Conservation (phyloP, 768 basidiomycete species). For the Mycena maculata region DNA sequence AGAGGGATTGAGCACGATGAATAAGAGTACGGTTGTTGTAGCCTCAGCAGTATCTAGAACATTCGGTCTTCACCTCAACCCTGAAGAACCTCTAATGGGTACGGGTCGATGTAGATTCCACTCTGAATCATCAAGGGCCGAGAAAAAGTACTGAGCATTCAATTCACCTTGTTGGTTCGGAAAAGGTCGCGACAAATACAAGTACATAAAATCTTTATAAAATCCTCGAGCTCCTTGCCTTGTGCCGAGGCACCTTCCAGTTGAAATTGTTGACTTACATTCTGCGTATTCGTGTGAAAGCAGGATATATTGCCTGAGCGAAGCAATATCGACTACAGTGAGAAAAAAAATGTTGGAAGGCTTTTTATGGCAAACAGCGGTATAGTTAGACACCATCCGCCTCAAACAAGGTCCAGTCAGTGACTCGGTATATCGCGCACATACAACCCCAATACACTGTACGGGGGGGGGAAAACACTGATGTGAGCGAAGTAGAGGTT, state of each 20-base stretch:
- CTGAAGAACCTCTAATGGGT: constrained; percentile 48
- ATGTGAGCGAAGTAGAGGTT: constrained; percentile 18
- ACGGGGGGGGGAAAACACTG: constrained; percentile 29
- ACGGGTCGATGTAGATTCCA: constrained; percentile 87
- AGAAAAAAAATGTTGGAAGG: constrained; percentile 42
- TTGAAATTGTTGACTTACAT: no score
- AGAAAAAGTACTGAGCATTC: constrained; percentile 5
- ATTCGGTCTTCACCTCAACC: constrained; percentile 82
- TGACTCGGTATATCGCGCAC: constrained; percentile 26
- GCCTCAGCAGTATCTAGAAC: constrained; percentile 97
- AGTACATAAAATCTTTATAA: background rate
- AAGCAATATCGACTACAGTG: constrained; percentile 7
- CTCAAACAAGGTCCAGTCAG: constrained; percentile 83
- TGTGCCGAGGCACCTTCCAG: no score
- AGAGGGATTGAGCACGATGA: constrained; percentile 27
- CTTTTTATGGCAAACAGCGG: constrained; percentile 74
- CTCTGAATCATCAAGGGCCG: constrained; percentile 86
- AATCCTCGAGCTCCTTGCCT: background rate
- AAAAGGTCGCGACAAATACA: background rate
- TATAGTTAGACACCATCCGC: constrained; percentile 60
- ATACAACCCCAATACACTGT: constrained; percentile 1
- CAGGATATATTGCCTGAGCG: background rate
- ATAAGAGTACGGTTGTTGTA: constrained; percentile 31
- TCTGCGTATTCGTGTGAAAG: no score
- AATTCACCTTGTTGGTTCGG: constrained; percentile 21